Evolutionary conservation across 140 eudicot genomes (phyloP).

Genomic region (Artemisia princeps): DNA sequence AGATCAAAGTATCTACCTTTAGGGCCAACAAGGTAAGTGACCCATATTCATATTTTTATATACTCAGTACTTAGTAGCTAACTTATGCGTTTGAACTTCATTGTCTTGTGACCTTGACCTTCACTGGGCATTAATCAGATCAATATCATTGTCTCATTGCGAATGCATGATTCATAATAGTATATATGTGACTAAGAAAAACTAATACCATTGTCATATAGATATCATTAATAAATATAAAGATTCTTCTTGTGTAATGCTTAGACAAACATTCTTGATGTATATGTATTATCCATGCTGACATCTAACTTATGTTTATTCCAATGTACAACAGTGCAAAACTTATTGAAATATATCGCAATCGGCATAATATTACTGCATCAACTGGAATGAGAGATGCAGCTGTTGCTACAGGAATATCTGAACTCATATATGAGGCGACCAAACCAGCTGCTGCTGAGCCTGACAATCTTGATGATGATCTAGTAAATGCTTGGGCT

Average conservation of each 20-base stretch:
- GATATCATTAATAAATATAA: background rate
- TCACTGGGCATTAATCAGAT: constrained; percentile 11
- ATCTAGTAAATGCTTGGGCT: constrained; percentile 99
- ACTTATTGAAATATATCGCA: constrained; percentile 86
- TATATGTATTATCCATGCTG: background rate
- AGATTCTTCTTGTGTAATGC: background rate
- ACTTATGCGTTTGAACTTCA: background rate
- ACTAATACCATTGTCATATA: background rate
- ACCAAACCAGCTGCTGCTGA: constrained; percentile 49
- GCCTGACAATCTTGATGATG: constrained; percentile 77
- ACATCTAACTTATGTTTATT: background rate
- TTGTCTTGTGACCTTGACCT: background rate
- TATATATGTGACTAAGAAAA: too few relatives aligned
- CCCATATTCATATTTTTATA: background rate
- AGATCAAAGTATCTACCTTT: constrained; percentile 91
- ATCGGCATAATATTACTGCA: constrained; percentile 76
- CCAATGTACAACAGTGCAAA: constrained; percentile 51
- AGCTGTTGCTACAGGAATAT: constrained; percentile 87
- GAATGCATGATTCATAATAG: background rate
- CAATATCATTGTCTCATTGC: background rate
- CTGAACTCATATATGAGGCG: constrained; percentile 78
- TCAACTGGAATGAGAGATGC: constrained; percentile 75
- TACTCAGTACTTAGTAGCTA: background rate
- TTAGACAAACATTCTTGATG: too few relatives aligned
- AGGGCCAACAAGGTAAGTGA: constrained; percentile 82